Percentiles rank a stretch among this genome's conserved stretches.
phyloP scores from a whole-genome alignment of 2,329 filamentous ascomycete species.

The Epichloe brachyelytri region DNA sequence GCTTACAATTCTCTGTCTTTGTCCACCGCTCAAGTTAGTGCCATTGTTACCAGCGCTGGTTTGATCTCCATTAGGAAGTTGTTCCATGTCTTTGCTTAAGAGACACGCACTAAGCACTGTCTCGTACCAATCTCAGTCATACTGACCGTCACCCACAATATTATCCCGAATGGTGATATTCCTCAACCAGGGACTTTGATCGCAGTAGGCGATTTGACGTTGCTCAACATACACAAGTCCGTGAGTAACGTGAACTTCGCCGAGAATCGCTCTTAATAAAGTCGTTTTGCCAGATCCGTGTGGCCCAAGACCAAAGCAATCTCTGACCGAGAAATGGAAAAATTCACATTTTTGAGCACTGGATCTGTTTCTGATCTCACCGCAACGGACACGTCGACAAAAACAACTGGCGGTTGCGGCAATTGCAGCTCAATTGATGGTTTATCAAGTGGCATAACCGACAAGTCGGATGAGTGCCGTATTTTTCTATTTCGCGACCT shows the following conservation, averaged over 20 bases:
- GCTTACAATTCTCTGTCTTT: conserved; percentile 21
- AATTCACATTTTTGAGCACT: conserved; percentile 5
- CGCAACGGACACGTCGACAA: conserved; percentile 28
- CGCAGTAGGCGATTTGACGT: too few relatives aligned
- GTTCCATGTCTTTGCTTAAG: conserved; percentile 14
- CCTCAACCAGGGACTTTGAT: conserved; percentile 10
- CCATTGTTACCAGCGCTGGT: conserved; percentile 22
- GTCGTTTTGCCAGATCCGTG: conserved; percentile 16
- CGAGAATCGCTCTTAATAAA: conserved; percentile 5
- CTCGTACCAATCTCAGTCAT: conserved; percentile 10
- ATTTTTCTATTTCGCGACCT: neutral
- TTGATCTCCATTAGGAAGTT: conserved; percentile 16
- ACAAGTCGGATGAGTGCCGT: conserved; percentile 2
- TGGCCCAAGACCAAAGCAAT: conserved; percentile 5
- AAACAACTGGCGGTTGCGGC: conserved; percentile 3
- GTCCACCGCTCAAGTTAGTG: conserved; percentile 24
- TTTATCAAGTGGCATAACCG: conserved; percentile 12
- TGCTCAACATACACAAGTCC: conserved; percentile 6
- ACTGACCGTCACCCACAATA: conserved; percentile 10
- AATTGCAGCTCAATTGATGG: neutral
- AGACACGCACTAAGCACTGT: conserved; percentile 8
- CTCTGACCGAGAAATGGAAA: neutral
- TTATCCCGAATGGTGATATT: conserved; percentile 13
- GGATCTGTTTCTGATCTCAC: conserved; percentile 23
- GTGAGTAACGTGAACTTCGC: conserved; percentile 5